Evolutionary conservation across 768 basidiomycete genomes (phyloP).

Genomic region (Russula compacta): DNA sequence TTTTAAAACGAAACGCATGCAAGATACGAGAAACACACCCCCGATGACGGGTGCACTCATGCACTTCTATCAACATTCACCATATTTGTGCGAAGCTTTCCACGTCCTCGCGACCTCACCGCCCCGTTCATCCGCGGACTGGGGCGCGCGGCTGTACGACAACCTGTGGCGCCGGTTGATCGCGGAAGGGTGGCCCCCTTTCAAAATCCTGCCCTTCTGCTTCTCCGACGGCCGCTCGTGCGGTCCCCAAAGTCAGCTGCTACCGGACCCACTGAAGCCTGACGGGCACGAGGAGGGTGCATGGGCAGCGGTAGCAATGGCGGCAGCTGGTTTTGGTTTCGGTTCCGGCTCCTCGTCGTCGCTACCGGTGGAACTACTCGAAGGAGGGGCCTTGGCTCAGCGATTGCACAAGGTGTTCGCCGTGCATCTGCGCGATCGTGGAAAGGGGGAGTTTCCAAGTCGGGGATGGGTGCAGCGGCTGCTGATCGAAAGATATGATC

Average conservation of each 20-base stretch:
- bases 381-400: neutral
- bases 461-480: slow-evolving; percentile 82
- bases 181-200: too few species aligned
- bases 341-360: too few species aligned
- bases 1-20: neutral
- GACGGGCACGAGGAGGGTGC: neutral
- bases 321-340: too few species aligned
- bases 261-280: neutral
- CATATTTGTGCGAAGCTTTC: neutral
- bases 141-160: neutral
- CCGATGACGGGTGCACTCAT: neutral
- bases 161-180: too few species aligned
- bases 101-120: neutral
- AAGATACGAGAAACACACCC: neutral
- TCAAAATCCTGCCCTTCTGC: neutral
- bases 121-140: neutral
- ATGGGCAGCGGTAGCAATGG: too few species aligned
- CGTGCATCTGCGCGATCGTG: slow-evolving; percentile 91
- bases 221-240: neutral
- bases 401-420: too few species aligned
- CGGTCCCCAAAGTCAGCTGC: neutral
- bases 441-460: slow-evolving; percentile 75
- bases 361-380: too few species aligned
- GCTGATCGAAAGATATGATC: slow-evolving; percentile 56
- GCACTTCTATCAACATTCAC: neutral